Base-by-base conservation (phyloP, 768 basidiomycete genomes). In the Ramaria sp. region DNA sequence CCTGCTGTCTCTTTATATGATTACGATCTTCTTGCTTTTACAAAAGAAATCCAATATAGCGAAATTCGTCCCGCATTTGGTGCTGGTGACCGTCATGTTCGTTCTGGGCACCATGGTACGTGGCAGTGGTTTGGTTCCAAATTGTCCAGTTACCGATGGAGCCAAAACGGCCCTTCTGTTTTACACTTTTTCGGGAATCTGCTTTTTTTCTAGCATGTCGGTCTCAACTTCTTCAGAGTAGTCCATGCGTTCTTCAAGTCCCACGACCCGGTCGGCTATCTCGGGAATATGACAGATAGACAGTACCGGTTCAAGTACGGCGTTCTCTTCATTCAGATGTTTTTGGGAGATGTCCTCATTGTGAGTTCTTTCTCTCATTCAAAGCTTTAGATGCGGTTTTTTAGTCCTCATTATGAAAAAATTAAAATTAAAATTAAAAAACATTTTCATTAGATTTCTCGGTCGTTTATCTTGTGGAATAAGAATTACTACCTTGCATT, bases 11-110 rank as follows among this genome's bases (percentile, higher is more conserved):
- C 30, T 45, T 6, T 54, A 28, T 45, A 44, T 54, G 42, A 43
- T 54, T 44, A 54, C 52, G 38, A n/a, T 54, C 43, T 54, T 45
- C 43, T 34, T 54, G 39, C 52, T 54, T 43, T 34, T 47, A 22
- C 52, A 54, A 24, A 54, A 54, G 43, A 43, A 37, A 34, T 45
- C 39, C 28, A 44, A 25, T 20, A n/a, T 32, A 22, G 5, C 3
- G 18, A 54, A 54, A 32, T 16, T 45, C 32, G 32, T 38, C 8
- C 52, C 43, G 30, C 38, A 44, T 30, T 15, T 45, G 25, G 30
- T 45, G 13, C 27, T 43, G n/a, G 42, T 54, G 20, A 32, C 52
- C 9, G 10, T 47, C 9, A 27, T 54, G 24, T 54, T 54, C 42
- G 32, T 20, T 12, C 52, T 54, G 15, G 25, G 52, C 30, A 54